Base-by-base conservation (phyloP, 768 basidiomycete species). In the Termitomyces titanicus region DNA sequence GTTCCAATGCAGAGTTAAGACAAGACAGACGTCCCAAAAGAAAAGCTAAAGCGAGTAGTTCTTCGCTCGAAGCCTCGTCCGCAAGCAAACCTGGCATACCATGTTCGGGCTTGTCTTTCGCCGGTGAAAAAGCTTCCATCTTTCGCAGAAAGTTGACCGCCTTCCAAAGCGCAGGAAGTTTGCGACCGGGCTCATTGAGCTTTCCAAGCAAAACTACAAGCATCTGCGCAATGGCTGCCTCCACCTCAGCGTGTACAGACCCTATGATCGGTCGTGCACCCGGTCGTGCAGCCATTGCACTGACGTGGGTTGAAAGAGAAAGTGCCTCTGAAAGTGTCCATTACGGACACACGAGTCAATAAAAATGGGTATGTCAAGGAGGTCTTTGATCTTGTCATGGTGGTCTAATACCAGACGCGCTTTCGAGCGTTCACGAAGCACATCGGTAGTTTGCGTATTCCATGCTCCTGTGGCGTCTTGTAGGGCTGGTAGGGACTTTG, bases 321-420 rank as follows among this genome's bases (percentile, higher is more conserved):
- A 98, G 80, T 0, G 94, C 95, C 66, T 98, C 51, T 85, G 79
- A 73, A 94, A 98, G 70, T 91, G 89, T 7, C 93, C 93, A 64
- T 93, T 94, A 37, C 94, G 82, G 13, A 97, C 89, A 66, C 94
- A 98, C 1, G 93, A 92, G 67, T 96, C 92, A 65, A 97, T 88
- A 29, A 99, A 80, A 48, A 89, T 76, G 9, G 96, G 94, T 46
- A 95, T 82, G 62, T 97, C 94, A 54, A 98, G 83, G 34, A 98
- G 72, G 68, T 98, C 94, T 60, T 89, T 81, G 56, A 98, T 81
- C 70, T 94, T 94, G 68, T 96, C 93, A 65, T 94, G 89, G 63
- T 96, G 91, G 63, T 98, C 95, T 56, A 94, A 82, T n/a, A 98
- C 92, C 47, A 90, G 76, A 31, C 84, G 78, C 0, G 92, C 92